Conservation (phyloP, 2,329 filamentous ascomycete species). For the Bipolaris victoriae region DNA sequence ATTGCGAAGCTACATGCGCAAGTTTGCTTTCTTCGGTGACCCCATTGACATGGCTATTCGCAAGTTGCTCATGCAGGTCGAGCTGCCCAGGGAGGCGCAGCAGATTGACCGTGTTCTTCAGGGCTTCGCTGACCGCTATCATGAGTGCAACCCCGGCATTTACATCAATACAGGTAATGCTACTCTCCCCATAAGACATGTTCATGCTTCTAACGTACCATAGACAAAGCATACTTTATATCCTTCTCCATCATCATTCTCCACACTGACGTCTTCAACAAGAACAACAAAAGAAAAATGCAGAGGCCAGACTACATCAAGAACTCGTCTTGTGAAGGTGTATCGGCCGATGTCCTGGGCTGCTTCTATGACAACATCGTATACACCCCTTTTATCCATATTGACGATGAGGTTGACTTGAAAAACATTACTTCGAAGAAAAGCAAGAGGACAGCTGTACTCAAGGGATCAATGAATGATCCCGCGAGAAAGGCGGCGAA, state of each 20-base stretch:
- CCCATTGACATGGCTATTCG: conserved; percentile 98
- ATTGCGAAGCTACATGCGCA: conserved; percentile 91
- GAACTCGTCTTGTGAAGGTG: conserved; percentile 88
- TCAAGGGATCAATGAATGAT: conserved; percentile 66
- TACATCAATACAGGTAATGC: conserved; percentile 73
- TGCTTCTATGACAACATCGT: conserved; percentile 99
- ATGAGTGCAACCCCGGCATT: conserved; percentile 97
- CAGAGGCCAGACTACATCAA: conserved; percentile 94
- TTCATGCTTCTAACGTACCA: conserved; percentile 24
- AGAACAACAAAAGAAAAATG: conserved; percentile 99
- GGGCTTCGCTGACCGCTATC: conserved; percentile 93
- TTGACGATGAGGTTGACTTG: conserved; percentile 87
- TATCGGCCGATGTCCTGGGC: conserved; percentile 90
- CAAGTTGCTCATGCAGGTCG: conserved; percentile 94
- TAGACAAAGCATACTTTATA: conserved; percentile 96
- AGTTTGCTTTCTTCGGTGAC: conserved; percentile 93
- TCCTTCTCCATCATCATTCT: conserved; percentile 95
- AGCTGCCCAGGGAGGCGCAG: conserved; percentile 95
- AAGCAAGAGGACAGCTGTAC: conserved; percentile 67
- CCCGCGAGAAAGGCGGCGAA: conserved; percentile 69
- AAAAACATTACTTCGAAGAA: conserved; percentile 75
- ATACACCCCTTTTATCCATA: conserved; percentile 97
- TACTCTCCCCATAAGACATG: background rate
- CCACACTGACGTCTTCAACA: conserved; percentile 99
- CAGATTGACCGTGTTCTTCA: conserved; percentile 95